Conservation (phyloP, 176 grass and related monocot species). For the Poa pratensis region DNA sequence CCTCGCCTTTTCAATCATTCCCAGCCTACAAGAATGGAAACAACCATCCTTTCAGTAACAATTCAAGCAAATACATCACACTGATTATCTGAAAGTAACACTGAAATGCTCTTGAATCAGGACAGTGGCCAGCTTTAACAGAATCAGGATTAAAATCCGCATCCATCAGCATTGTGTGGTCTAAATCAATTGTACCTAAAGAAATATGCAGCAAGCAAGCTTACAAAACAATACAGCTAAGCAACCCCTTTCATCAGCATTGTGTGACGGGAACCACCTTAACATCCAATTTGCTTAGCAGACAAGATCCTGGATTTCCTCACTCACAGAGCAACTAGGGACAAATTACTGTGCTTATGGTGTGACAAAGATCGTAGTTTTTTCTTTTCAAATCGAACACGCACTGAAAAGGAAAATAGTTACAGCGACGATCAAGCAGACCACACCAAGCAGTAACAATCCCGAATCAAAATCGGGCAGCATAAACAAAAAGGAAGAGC, state of each 20-base stretch:
- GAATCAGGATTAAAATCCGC: slow-evolving; percentile 32
- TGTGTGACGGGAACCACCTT: slow-evolving; percentile 46
- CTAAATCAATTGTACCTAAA: slow-evolving; percentile 41
- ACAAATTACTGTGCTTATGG: neutral
- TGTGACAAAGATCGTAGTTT: slow-evolving; percentile 24
- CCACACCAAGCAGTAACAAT: slow-evolving; percentile 31
- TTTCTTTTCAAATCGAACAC: neutral
- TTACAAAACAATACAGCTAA: slow-evolving; percentile 63
- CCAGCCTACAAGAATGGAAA: slow-evolving; percentile 60
- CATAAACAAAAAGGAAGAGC: slow-evolving; percentile 40
- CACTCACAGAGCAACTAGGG: slow-evolving; percentile 7
- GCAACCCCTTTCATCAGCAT: slow-evolving; percentile 46
- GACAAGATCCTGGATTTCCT: slow-evolving; percentile 37
- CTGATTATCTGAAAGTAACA: neutral
- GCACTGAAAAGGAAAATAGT: slow-evolving; percentile 4
- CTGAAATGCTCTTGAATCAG: slow-evolving; percentile 3
- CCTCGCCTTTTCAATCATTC: slow-evolving; percentile 67
- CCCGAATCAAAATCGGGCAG: slow-evolving; percentile 45
- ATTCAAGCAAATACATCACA: slow-evolving; percentile 21
- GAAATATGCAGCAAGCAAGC: slow-evolving; percentile 42
- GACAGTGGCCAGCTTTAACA: slow-evolving; percentile 16
- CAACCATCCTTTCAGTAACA: slow-evolving; percentile 27
- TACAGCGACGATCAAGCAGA: slow-evolving; percentile 20
- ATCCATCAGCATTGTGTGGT: slow-evolving; percentile 46
- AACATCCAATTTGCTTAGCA: slow-evolving; percentile 46